A percentile compares a stretch with the other conserved stretches of the same genome.
phyloP scores from a whole-genome alignment of 2,329 filamentous ascomycete species.

The Sclerotinia subarctica region DNA sequence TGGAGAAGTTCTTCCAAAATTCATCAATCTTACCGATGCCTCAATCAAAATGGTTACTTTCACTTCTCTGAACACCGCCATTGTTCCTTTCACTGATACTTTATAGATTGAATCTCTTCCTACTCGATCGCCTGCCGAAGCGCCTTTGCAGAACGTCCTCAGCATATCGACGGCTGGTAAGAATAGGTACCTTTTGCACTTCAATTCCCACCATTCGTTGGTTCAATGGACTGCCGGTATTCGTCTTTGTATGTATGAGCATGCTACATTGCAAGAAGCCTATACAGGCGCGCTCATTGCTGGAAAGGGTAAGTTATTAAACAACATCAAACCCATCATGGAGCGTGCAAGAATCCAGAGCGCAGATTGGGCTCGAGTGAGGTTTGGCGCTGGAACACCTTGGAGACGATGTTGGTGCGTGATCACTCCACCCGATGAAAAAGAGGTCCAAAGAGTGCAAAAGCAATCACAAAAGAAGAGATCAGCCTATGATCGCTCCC shows the following conservation, averaged over 20 bases:
- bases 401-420: slow-evolving; percentile 98
- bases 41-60: slow-evolving; percentile 88
- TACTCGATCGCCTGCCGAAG: slow-evolving; percentile 71
- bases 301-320: slow-evolving; percentile 83
- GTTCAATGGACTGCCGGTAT: slow-evolving; percentile 96
- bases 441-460: slow-evolving; percentile 78
- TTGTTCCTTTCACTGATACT: slow-evolving; percentile 31
- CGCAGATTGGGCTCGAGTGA: slow-evolving; percentile 91
- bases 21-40: slow-evolving; percentile 95
- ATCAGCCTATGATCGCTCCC: slow-evolving; percentile 75
- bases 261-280: slow-evolving; percentile 88
- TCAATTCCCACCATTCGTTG: slow-evolving; percentile 89
- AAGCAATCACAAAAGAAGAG: slow-evolving; percentile 80
- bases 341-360: slow-evolving; percentile 72
- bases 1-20: slow-evolving; percentile 82
- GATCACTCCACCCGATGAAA: slow-evolving; percentile 87
- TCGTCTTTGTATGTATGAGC: slow-evolving; percentile 89
- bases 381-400: slow-evolving; percentile 92
- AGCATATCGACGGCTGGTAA: slow-evolving; percentile 93
- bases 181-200: slow-evolving; percentile 93
- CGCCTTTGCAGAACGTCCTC: slow-evolving; percentile 88
- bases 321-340: slow-evolving; percentile 88
- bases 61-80: slow-evolving; percentile 25
- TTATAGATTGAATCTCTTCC: slow-evolving; percentile 80
- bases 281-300: slow-evolving; percentile 96